A percentile compares a stretch with the other conserved stretches of the same genome.
These are phyloP conservation scores for Hypoxylon sp. DNA, from an alignment of 2,329 filamentous ascomycete species.

Conservation along the genomic window DNA sequence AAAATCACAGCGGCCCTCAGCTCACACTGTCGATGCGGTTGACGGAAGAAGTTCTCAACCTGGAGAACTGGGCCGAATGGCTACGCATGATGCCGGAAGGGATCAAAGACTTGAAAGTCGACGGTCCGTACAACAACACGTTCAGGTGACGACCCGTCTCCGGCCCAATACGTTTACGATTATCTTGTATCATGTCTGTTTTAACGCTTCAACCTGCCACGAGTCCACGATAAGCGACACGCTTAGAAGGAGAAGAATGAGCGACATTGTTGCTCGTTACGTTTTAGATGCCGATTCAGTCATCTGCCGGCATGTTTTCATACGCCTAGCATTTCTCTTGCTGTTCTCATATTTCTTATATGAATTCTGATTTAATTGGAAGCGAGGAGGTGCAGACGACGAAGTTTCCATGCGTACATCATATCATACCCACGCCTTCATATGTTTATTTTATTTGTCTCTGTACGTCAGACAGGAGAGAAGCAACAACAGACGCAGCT, in stretches of 20 bases:
- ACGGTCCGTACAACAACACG: conserved; percentile 57
- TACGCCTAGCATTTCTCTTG: conserved; percentile 11
- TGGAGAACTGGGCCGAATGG: conserved; percentile 66
- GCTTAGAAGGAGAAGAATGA: conserved; percentile 24
- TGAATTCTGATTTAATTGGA: conserved; percentile 10
- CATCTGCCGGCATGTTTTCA: conserved; percentile 27
- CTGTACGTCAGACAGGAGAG: conserved; percentile 14
- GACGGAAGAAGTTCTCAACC: conserved; percentile 58
- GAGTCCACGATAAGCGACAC: conserved; percentile 34
- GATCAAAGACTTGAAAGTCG: conserved; percentile 63
- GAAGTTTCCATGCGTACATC: conserved; percentile 21
- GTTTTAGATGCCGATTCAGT: conserved; percentile 20
- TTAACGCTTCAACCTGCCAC: conserved; percentile 27
- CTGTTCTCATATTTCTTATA: conserved; percentile 19
- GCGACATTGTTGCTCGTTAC: conserved; percentile 24
- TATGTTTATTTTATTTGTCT: conserved; percentile 20
- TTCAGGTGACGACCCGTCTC: conserved; percentile 48
- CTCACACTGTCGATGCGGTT: conserved; percentile 60
- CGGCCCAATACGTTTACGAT: conserved; percentile 27
- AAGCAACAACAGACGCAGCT: conserved; percentile 14
- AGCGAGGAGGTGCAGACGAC: conserved; percentile 21
- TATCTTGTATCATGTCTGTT: conserved; percentile 6
- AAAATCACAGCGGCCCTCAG: conserved; percentile 49
- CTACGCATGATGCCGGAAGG: conserved; percentile 65
- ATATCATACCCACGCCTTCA: conserved; percentile 31